These are phyloP conservation scores for Ampelomyces quisqualis DNA, from an alignment of 2,329 filamentous ascomycete species.

Conservation along the genomic window DNA sequence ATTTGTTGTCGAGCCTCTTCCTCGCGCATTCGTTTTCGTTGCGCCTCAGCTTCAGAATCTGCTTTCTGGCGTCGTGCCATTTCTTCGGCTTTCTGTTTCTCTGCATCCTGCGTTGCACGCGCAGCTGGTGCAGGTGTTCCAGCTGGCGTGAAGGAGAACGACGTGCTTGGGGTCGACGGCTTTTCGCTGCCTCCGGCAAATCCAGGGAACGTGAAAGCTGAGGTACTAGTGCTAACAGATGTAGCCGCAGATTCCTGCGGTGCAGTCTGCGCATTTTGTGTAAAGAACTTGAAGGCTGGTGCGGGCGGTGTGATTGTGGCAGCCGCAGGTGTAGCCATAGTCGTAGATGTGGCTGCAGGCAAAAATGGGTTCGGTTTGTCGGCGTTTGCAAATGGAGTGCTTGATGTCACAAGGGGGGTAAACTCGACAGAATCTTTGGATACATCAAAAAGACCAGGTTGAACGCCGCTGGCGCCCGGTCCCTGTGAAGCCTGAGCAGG, in stretches of 20 bases:
- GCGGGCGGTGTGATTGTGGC: not conserved
- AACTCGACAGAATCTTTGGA: conserved; percentile 33
- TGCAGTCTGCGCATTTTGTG: conserved; percentile 1
- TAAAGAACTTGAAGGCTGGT: conserved; percentile 1
- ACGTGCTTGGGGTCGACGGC: conserved; percentile 3
- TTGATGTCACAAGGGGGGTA: conserved; percentile 6
- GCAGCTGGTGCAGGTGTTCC: conserved; percentile 13
- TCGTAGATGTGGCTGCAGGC: not conserved
- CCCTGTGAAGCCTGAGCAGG: not conserved
- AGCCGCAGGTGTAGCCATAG: not conserved
- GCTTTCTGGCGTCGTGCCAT: conserved; percentile 10
- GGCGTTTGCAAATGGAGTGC: not conserved
- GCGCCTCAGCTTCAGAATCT: conserved; percentile 11
- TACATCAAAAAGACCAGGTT: conserved; percentile 34
- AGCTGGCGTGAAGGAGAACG: conserved; percentile 17
- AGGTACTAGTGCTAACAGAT: conserved; percentile 6
- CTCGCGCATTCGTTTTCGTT: conserved; percentile 7
- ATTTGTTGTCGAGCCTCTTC: conserved; percentile 14
- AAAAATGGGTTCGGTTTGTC: not conserved
- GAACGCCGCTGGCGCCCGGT: conserved; percentile 2
- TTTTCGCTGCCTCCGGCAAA: not conserved
- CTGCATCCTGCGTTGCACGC: conserved; percentile 12
- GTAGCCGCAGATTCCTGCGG: conserved; percentile 3
- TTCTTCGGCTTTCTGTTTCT: conserved; percentile 17
- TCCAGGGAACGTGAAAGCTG: conserved; percentile 8